These are phyloP conservation scores for Cyclotella choctawhatcheeana DNA, from an alignment of 108 stramenopile genomes.

Conservation along the genomic window DNA sequence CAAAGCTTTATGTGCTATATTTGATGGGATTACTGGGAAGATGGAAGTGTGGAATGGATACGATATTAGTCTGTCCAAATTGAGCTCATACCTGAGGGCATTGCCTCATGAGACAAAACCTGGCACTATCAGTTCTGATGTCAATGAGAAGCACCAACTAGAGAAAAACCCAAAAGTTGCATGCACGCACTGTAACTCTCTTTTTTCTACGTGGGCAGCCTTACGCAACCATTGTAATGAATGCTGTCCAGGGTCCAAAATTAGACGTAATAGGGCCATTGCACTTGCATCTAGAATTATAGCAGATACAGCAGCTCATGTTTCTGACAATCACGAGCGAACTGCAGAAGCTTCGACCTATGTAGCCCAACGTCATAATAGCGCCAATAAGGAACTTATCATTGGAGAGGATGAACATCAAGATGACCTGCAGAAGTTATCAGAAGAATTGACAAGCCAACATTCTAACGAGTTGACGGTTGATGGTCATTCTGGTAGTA, in stretches of 20 bases:
- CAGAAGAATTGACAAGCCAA: too few species aligned
- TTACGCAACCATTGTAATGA: not conserved
- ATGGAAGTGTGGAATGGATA: constrained; percentile 56
- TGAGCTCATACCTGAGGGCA: too few species aligned
- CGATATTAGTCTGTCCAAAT: constrained; percentile 23
- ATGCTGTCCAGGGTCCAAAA: not conserved
- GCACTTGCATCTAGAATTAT: not conserved
- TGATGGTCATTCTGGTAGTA: too few species aligned
- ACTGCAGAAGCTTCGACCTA: too few species aligned
- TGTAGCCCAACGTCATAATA: too few species aligned
- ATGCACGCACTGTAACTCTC: not conserved
- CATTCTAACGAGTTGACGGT: too few species aligned
- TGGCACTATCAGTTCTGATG: too few species aligned
- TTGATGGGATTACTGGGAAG: constrained; percentile 62
- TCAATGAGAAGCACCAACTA: too few species aligned
- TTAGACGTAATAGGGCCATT: not conserved
- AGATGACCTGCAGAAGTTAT: too few species aligned
- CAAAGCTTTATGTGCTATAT: constrained; percentile 54
- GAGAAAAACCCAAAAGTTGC: not conserved
- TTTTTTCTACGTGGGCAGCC: not conserved
- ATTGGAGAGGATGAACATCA: too few species aligned
- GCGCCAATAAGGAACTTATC: too few species aligned
- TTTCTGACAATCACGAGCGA: not conserved
- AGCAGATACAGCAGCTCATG: not conserved
- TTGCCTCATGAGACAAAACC: not conserved